Conservation (phyloP, 2,329 filamentous ascomycete genomes). For the Verticillium zaregamsianum region DNA sequence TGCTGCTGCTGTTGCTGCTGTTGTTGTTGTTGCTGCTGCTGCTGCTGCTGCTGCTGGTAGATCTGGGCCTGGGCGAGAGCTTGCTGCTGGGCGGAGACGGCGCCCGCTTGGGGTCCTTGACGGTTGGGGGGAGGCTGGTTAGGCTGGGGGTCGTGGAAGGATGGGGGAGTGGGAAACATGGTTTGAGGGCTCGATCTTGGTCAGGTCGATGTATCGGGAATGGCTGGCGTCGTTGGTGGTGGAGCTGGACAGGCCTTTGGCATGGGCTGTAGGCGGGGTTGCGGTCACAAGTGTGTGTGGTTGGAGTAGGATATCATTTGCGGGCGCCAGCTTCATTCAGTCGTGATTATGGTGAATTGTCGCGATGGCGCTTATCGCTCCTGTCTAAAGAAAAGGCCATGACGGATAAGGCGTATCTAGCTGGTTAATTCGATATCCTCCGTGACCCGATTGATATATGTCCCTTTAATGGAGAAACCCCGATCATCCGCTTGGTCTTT, state of each 20-base stretch:
- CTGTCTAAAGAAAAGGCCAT: not conserved
- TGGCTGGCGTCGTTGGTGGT: constrained; percentile 1
- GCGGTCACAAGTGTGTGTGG: not conserved
- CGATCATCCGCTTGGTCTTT: too few species aligned
- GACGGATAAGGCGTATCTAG: not conserved
- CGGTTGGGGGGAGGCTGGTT: constrained; percentile 1
- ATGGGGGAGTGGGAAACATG: constrained; percentile 4
- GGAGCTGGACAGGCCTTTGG: constrained; percentile 1
- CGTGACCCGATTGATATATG: not conserved
- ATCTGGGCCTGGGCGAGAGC: constrained; percentile 7
- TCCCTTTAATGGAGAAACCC: not conserved
- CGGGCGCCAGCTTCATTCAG: not conserved
- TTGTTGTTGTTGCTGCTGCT: constrained; percentile 14
- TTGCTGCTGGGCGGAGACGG: constrained; percentile 13
- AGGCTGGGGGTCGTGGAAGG: constrained; percentile 2
- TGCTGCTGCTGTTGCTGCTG: constrained; percentile 17
- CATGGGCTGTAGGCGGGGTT: constrained; percentile 4
- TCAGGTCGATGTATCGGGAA: constrained; percentile 2
- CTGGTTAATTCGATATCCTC: not conserved
- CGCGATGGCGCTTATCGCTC: not conserved
- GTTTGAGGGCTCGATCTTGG: not conserved
- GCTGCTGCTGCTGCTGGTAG: constrained; percentile 18
- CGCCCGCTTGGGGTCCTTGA: not conserved
- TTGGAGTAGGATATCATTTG: constrained; percentile 1
- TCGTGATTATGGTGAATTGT: not conserved